Evolutionary conservation across 164 flowering plant genomes (phyloP).

Genomic region (Nelumbo lutea): DNA sequence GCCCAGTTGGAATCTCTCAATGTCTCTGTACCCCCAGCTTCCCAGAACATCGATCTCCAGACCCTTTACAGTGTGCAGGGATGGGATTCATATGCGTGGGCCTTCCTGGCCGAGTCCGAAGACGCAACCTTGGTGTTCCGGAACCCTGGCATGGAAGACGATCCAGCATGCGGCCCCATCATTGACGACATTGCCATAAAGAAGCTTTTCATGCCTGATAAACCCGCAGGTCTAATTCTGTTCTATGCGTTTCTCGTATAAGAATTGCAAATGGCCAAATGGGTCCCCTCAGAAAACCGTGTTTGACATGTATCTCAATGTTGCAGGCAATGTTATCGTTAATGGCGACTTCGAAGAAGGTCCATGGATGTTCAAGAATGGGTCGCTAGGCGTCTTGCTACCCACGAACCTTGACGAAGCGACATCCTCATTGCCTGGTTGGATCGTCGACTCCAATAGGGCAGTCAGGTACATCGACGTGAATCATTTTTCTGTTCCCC

Average conservation of each 20-base stretch:
- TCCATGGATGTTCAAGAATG: constrained; percentile 83
- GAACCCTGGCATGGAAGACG: constrained; percentile 95
- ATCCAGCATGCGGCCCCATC: constrained; percentile 96
- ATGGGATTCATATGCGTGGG: constrained; percentile 87
- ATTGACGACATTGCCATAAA: constrained; percentile 87
- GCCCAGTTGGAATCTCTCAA: constrained; percentile 94
- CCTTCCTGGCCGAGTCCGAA: constrained; percentile 58
- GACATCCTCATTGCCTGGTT: constrained; percentile 76
- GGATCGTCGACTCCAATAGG: constrained; percentile 89
- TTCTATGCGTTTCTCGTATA: too few species aligned
- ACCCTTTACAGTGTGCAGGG: constrained; percentile 86
- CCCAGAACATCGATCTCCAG: constrained; percentile 83
- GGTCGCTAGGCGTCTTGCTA: constrained; percentile 76
- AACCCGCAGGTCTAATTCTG: constrained; percentile 49
- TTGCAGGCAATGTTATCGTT: constrained; percentile 68
- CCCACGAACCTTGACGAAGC: constrained; percentile 93
- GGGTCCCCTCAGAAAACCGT: background rate
- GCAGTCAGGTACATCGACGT: constrained; percentile 89
- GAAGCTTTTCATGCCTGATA: constrained; percentile 79
- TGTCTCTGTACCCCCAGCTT: constrained; percentile 70
- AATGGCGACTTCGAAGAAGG: constrained; percentile 95
- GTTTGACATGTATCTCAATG: background rate
- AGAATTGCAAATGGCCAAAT: too few species aligned
- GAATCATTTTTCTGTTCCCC: constrained; percentile 66
- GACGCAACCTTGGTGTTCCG: constrained; percentile 39